Evolutionary conservation across 495 filamentous ascomycete species (phyloP).

Genomic region (Hypomontagnella monticulosa): DNA sequence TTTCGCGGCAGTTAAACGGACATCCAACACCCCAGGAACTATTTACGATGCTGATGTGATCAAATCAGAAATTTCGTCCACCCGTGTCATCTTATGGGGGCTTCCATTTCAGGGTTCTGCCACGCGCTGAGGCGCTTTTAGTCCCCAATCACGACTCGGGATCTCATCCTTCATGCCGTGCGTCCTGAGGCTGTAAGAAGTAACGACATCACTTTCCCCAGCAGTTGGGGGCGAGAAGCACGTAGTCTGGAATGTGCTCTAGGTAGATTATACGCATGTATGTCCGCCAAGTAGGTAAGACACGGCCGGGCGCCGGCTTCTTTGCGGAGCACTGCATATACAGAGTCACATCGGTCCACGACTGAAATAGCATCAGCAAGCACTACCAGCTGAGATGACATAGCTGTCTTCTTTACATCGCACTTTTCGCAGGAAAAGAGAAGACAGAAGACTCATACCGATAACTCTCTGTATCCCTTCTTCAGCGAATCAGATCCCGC

Average conservation of each 20-base stretch:
- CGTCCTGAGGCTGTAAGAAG: conserved; percentile 18
- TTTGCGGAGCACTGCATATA: conserved; percentile 36
- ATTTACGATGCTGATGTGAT: conserved; percentile 40
- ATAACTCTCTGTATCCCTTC: background rate
- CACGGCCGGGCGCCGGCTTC: conserved; percentile 17
- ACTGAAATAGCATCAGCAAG: conserved; percentile 39
- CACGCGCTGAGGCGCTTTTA: conserved; percentile 22
- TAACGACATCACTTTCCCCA: conserved; percentile 3
- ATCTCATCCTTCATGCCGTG: conserved; percentile 17
- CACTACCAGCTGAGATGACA: conserved; percentile 25
- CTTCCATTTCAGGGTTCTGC: conserved; percentile 25
- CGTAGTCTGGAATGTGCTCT: background rate
- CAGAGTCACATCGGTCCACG: conserved; percentile 25
- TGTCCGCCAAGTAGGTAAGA: conserved; percentile 6
- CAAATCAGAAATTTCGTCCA: conserved; percentile 19
- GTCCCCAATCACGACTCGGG: conserved; percentile 24
- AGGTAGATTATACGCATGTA: background rate
- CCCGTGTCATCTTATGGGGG: conserved; percentile 20
- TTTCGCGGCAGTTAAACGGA: conserved; percentile 39
- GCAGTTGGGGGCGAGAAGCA: conserved; percentile 24
- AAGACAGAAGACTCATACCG: conserved; percentile 7
- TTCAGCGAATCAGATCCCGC: conserved; percentile 9
- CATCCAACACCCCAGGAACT: conserved; percentile 15
- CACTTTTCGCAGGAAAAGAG: background rate
- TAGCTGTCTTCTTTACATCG: conserved; percentile 8